Percentiles rank a stretch among this genome's conserved stretches.
phyloP scores from a whole-genome alignment of 2,329 filamentous ascomycete genomes.

The Aureobasidium lini region DNA sequence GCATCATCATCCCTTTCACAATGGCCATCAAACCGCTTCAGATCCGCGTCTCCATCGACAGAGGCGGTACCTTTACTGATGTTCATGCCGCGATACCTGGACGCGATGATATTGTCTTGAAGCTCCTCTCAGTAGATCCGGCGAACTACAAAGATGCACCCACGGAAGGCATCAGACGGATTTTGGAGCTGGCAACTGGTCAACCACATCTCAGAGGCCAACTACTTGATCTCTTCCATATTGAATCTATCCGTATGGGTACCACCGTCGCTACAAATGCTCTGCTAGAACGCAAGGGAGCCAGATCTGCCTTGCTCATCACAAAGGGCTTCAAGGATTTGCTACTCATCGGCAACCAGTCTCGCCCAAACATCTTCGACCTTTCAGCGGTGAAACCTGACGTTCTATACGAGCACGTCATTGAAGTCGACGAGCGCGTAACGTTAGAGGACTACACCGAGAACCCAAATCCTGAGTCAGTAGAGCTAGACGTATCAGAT shows the following conservation, averaged over 20 bases:
- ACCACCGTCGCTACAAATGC: slow-evolving; percentile 29
- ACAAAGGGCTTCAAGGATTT: slow-evolving; percentile 27
- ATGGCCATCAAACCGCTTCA: slow-evolving; percentile 13
- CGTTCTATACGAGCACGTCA: slow-evolving; percentile 20
- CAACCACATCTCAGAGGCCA: slow-evolving; percentile 17
- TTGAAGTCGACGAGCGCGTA: slow-evolving; percentile 21
- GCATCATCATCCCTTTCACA: background rate
- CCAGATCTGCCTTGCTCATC: slow-evolving; percentile 22
- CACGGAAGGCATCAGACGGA: slow-evolving; percentile 24
- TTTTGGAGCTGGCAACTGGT: slow-evolving; percentile 20
- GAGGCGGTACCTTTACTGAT: slow-evolving; percentile 14
- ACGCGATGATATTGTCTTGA: slow-evolving; percentile 22
- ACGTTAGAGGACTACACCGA: slow-evolving; percentile 30
- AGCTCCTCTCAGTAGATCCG: slow-evolving; percentile 26
- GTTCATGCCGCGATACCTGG: slow-evolving; percentile 9
- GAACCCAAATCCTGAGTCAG: slow-evolving; percentile 23
- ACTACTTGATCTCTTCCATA: slow-evolving; percentile 16
- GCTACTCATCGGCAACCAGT: slow-evolving; percentile 27
- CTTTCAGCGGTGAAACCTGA: slow-evolving; percentile 20
- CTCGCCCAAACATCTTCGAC: slow-evolving; percentile 26
- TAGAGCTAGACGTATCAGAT: slow-evolving; percentile 13
- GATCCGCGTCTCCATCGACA: slow-evolving; percentile 12
- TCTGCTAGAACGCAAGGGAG: slow-evolving; percentile 26
- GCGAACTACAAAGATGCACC: slow-evolving; percentile 26
- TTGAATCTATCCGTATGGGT: slow-evolving; percentile 24